A percentile compares a stretch with the other conserved stretches of the same genome.
phyloP scores from a whole-genome alignment of 257 asterid species.

The Eucommia ulmoides region DNA sequence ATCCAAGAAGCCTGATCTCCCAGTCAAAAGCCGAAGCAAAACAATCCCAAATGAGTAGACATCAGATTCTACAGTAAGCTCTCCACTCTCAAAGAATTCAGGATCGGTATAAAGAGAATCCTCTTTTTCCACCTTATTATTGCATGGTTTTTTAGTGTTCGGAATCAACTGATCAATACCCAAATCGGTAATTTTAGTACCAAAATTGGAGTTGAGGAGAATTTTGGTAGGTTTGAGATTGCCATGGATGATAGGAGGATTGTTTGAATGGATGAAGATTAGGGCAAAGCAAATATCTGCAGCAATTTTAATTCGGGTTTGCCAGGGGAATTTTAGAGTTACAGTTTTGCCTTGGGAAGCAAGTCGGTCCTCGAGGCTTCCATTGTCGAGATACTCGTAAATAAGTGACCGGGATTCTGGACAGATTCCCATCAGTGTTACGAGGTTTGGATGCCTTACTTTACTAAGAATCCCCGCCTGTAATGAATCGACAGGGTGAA shows the following conservation, averaged over 20 bases:
- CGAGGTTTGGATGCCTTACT: slow-evolving; percentile 93
- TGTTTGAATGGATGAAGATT: slow-evolving; percentile 47
- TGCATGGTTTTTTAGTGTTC: slow-evolving; percentile 13
- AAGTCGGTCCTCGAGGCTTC: slow-evolving; percentile 74
- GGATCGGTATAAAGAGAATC: slow-evolving; percentile 42
- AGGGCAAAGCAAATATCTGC: slow-evolving; percentile 60
- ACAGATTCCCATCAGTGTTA: slow-evolving; percentile 64
- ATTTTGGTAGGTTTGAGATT: slow-evolving; percentile 55
- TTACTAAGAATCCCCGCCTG: slow-evolving; percentile 62
- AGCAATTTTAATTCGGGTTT: slow-evolving; percentile 63
- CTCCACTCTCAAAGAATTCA: slow-evolving; percentile 25
- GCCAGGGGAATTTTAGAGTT: slow-evolving; percentile 68
- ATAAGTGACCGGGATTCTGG: slow-evolving; percentile 72
- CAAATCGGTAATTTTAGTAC: slow-evolving; percentile 55
- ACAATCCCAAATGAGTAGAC: slow-evolving; percentile 67
- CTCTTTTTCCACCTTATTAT: slow-evolving; percentile 25
- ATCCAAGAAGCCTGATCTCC: slow-evolving; percentile 33
- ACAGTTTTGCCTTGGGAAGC: slow-evolving; percentile 27
- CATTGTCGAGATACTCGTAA: slow-evolving; percentile 72
- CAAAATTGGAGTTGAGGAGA: slow-evolving; percentile 53
- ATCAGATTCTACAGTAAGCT: slow-evolving; percentile 58
- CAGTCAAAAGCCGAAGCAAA: slow-evolving; percentile 53
- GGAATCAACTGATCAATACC: slow-evolving; percentile 38
- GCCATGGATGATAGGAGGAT: slow-evolving; percentile 44
- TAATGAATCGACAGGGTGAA: background rate